Conservation (phyloP, 345 rosid species). For the Populus davidiana region DNA sequence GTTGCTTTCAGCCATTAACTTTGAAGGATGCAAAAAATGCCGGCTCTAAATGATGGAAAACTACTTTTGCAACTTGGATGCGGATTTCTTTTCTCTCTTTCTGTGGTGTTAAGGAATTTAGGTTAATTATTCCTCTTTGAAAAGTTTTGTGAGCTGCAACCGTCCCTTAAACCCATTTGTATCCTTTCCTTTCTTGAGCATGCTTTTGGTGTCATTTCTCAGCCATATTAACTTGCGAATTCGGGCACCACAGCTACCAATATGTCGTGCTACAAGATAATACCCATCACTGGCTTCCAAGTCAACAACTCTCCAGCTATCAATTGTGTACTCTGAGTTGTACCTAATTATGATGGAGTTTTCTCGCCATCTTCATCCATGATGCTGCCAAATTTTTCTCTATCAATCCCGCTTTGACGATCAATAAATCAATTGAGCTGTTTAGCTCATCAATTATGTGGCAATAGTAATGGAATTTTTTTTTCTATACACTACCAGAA, state of each 20-base stretch:
- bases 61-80: background rate
- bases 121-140: too few relatives aligned
- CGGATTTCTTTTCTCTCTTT: too few relatives aligned
- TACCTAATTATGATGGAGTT: background rate
- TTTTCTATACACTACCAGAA: too few relatives aligned
- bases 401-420: background rate
- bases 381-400: background rate
- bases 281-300: background rate
- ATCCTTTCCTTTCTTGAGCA: background rate
- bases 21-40: background rate
- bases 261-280: background rate
- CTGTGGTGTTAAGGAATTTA: too few relatives aligned
- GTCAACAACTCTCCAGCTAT: background rate
- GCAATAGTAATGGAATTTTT: background rate
- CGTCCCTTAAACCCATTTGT: too few relatives aligned
- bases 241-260: background rate
- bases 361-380: background rate
- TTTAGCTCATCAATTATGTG: background rate
- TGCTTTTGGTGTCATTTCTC: background rate
- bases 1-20: background rate
- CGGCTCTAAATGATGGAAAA: background rate
- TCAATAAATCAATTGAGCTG: background rate
- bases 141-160: too few relatives aligned
- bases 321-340: too few relatives aligned
- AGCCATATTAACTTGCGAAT: background rate